Conservation (phyloP, 2,329 filamentous ascomycete genomes). For the Botrytis sinoallii region DNA sequence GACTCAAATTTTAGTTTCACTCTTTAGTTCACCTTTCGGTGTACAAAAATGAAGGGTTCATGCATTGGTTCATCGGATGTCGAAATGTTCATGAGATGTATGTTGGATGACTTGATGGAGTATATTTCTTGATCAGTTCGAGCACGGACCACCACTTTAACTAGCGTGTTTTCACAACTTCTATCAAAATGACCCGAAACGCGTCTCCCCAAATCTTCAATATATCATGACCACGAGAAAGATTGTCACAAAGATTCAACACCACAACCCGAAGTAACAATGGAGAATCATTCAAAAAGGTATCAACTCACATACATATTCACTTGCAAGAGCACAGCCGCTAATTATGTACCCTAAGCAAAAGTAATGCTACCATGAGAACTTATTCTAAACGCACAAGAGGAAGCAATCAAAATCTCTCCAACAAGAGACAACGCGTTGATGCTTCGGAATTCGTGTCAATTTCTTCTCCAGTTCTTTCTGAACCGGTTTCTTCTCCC, state of each 20-base stretch:
- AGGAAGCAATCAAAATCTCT: slow-evolving; percentile 13
- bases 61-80: not conserved
- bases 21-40: not conserved
- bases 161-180: slow-evolving; percentile 3
- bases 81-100: not conserved
- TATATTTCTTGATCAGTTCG: not conserved
- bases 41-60: not conserved
- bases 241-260: not conserved
- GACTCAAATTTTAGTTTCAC: not conserved
- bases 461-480: not conserved
- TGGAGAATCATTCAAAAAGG: slow-evolving; percentile 12
- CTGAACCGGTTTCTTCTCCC: not conserved
- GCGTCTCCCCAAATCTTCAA: slow-evolving; percentile 8
- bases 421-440: slow-evolving; percentile 22
- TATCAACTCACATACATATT: slow-evolving; percentile 2
- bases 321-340: not conserved
- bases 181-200: slow-evolving; percentile 1
- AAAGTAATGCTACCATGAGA: slow-evolving; percentile 8
- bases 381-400: slow-evolving; percentile 20
- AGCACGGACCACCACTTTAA: slow-evolving; percentile 10
- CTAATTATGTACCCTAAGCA: slow-evolving; percentile 7
- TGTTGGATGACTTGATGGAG: not conserved
- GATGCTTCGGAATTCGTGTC: slow-evolving; percentile 18
- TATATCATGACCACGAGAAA: not conserved
- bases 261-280: not conserved